A percentile compares a stretch with the other conserved stretches of the same genome.
These are phyloP conservation scores for Farysia itapuensis DNA, from an alignment of 1,284 basidiomycete genomes.

Conservation along the genomic window DNA sequence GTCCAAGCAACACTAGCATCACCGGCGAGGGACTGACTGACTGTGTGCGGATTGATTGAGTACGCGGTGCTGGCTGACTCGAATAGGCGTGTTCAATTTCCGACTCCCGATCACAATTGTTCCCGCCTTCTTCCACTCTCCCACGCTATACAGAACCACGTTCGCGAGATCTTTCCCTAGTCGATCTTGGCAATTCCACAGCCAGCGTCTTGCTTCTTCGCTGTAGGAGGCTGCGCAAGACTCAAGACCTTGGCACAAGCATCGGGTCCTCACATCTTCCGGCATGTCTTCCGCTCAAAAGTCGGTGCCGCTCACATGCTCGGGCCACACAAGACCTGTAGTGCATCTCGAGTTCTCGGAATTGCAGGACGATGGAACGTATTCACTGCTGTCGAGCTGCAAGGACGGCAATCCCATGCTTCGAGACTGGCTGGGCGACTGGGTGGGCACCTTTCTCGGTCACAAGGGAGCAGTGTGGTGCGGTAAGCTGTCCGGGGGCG, in stretches of 20 bases:
- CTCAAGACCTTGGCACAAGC: background rate
- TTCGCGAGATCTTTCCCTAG: too few species aligned
- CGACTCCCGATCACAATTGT: background rate
- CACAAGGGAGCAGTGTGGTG: conserved; percentile 99
- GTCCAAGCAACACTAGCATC: background rate
- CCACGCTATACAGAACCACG: too few species aligned
- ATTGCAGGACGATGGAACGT: conserved; percentile 66
- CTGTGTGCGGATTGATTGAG: too few species aligned
- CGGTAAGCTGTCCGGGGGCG: conserved; percentile 79
- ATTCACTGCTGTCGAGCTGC: conserved; percentile 56
- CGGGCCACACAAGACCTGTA: conserved; percentile 72
- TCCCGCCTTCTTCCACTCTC: background rate
- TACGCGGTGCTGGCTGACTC: background rate
- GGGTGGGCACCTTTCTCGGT: conserved; percentile 95
- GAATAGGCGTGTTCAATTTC: background rate
- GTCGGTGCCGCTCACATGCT: conserved; percentile 63
- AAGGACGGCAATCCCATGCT: conserved; percentile 60
- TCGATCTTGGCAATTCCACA: too few species aligned
- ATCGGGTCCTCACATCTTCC: background rate
- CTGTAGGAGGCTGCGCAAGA: too few species aligned
- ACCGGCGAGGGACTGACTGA: too few species aligned
- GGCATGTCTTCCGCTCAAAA: conserved; percentile 31
- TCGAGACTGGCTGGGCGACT: conserved; percentile 73
- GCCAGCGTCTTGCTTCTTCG: too few species aligned
- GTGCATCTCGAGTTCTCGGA: conserved; percentile 90